Base-by-base conservation (phyloP, 306 rosid genomes). In the Glycine latifolia region DNA sequence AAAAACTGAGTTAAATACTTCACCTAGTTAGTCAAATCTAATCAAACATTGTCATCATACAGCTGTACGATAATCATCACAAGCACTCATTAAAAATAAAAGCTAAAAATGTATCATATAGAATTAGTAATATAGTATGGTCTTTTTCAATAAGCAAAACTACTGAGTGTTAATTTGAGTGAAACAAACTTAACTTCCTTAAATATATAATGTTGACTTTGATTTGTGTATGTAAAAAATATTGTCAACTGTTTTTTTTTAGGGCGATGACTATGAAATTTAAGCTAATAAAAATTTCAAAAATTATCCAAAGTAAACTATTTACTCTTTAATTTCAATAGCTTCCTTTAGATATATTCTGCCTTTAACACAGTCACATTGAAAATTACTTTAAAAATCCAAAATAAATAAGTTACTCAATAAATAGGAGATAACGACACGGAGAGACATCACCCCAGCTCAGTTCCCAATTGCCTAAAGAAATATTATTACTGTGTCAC, bases 41-140 rank as follows among this genome's bases (percentile, higher is more conserved):
- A 54, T 73, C 52, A 79, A 84, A 15, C 63, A 78, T 58, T 10
- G 70, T 43, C 72, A 82, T 12, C 54, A 48, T 48, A 26, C 84
- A 79, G 78, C 87, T 71, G 47, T 20, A 56, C 70, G 75, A 20
- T 26, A 73, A 84, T 84, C 17, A 79, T 84, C 7, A 43, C 76
- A 50, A 49, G 16, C 69, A 66, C 53, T 37, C 52, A 46, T 26
- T 26, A 54, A 53, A 83, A 78, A 65, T 66, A 26, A 41, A 79
- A 68, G 56, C 20, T 41, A 60, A 46, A 69, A 15, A 59, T 48
- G 58, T 55, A 46, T 56, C 15, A 3, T 74, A 26, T 26, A 26
- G 31, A 2, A 26, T 26, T 26, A 26, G 31, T 26, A 43, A 63
- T 13, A 54, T 50, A 35, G 55, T 62, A 31, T 47, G 15, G 41